These are phyloP conservation scores for Didymella exigua DNA, from an alignment of 2,329 filamentous ascomycete genomes.

Conservation along the genomic window DNA sequence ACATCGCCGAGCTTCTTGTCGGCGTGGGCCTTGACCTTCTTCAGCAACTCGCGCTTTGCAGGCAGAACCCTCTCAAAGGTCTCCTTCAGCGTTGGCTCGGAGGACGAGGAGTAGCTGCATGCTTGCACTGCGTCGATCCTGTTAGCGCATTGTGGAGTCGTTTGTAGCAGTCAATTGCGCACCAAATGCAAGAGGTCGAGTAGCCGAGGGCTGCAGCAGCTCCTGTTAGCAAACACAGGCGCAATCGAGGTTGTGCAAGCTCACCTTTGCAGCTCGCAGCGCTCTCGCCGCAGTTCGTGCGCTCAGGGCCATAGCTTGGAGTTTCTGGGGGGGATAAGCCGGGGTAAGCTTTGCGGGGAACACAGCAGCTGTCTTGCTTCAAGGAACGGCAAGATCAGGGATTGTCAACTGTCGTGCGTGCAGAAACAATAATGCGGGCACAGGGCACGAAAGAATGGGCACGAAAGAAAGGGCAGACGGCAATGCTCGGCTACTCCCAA, in stretches of 20 bases:
- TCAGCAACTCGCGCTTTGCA: slow-evolving; percentile 88
- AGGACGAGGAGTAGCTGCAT: slow-evolving; percentile 71
- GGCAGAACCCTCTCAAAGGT: slow-evolving; percentile 85
- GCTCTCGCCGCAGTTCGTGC: slow-evolving; percentile 66
- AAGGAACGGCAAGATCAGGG: slow-evolving; percentile 15
- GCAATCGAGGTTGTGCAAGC: slow-evolving; percentile 28
- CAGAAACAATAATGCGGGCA: slow-evolving; percentile 4
- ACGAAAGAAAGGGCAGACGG: slow-evolving; percentile 32
- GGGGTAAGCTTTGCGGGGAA: slow-evolving; percentile 32
- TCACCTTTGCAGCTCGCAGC: slow-evolving; percentile 68
- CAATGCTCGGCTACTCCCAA: slow-evolving; percentile 36
- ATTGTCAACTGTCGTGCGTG: slow-evolving; percentile 2
- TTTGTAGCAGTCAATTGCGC: slow-evolving; percentile 32
- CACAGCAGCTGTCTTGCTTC: slow-evolving; percentile 21
- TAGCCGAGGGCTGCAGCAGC: slow-evolving; percentile 32
- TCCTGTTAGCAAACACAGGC: slow-evolving; percentile 20
- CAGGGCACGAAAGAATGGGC: slow-evolving; percentile 23
- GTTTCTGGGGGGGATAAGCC: slow-evolving; percentile 37
- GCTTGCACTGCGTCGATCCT: slow-evolving; percentile 41
- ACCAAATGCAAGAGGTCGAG: slow-evolving; percentile 45
- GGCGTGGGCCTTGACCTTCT: slow-evolving; percentile 86
- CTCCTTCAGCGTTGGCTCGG: slow-evolving; percentile 88
- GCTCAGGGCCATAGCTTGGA: slow-evolving; percentile 66
- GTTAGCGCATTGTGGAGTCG: slow-evolving; percentile 19
- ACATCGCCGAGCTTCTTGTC: slow-evolving; percentile 87